Percentiles rank a stretch among this genome's conserved stretches.
phyloP scores from a whole-genome alignment of 2,329 filamentous ascomycete genomes.

The Claviceps sp. region DNA sequence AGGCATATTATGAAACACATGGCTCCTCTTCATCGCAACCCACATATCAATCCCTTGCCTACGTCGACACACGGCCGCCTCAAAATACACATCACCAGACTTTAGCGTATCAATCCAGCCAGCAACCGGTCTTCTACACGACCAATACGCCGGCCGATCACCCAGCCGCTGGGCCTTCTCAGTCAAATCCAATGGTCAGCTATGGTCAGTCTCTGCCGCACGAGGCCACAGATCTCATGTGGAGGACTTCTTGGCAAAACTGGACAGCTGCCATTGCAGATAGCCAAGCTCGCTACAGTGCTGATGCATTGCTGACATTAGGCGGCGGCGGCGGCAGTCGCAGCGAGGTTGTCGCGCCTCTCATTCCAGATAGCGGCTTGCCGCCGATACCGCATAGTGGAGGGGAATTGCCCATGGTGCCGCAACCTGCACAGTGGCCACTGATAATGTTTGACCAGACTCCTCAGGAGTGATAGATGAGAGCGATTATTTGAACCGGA shows the following conservation, averaged over 20 bases:
- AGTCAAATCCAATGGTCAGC: slow-evolving; percentile 24
- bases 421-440: slow-evolving; percentile 18
- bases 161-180: slow-evolving; percentile 11
- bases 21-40: slow-evolving; percentile 14
- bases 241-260: slow-evolving; percentile 38
- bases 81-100: background rate
- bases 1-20: slow-evolving; percentile 17
- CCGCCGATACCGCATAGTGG: slow-evolving; percentile 1
- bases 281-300: slow-evolving; percentile 35
- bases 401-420: slow-evolving; percentile 15
- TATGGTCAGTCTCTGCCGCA: slow-evolving; percentile 26
- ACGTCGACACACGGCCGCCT: slow-evolving; percentile 12
- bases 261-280: slow-evolving; percentile 40
- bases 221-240: slow-evolving; percentile 18
- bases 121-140: slow-evolving; percentile 17
- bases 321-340: slow-evolving; percentile 15
- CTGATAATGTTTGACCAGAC: slow-evolving; percentile 18
- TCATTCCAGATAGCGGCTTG: slow-evolving; percentile 2
- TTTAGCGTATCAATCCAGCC: slow-evolving; percentile 13
- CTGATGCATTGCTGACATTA: slow-evolving; percentile 33
- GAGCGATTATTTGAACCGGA: background rate
- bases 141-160: slow-evolving; percentile 11
- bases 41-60: slow-evolving; percentile 18
- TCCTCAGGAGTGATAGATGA: slow-evolving; percentile 2
- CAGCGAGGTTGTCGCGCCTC: background rate